Evolutionary conservation across 768 basidiomycete genomes (phyloP).

Genomic region (Tulasnella sp.): DNA sequence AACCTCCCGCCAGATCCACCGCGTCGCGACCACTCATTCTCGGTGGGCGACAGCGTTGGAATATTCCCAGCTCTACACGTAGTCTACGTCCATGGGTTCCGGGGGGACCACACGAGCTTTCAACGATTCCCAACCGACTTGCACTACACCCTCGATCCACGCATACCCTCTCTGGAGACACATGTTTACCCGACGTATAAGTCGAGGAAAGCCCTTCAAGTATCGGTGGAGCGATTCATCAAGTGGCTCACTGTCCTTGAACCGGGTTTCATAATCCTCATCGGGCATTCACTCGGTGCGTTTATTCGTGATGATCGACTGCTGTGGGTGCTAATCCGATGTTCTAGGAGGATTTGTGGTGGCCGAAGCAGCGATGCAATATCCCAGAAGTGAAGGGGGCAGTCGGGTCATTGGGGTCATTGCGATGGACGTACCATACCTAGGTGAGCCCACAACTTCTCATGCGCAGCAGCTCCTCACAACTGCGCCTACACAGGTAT

Average conservation of each 20-base stretch:
- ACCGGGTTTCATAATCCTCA: slow-evolving; percentile 11
- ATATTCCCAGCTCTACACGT: slow-evolving; percentile 7
- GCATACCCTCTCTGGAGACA: slow-evolving; percentile 8
- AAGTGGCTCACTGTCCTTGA: slow-evolving; percentile 3
- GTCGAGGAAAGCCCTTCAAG: slow-evolving; percentile 13
- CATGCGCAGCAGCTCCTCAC: background rate
- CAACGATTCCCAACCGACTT: slow-evolving; percentile 17
- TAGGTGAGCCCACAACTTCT: slow-evolving; percentile 3
- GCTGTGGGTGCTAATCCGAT: no score
- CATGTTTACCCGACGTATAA: slow-evolving; percentile 19
- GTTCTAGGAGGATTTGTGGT: slow-evolving; percentile 14
- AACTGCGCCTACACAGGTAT: background rate
- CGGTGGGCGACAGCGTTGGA: background rate
- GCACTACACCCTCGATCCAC: slow-evolving; percentile 1
- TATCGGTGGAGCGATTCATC: slow-evolving; percentile 1
- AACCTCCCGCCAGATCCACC: background rate
- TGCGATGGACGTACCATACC: slow-evolving; percentile 16
- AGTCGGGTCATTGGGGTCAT: slow-evolving; percentile 13
- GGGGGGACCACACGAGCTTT: slow-evolving; percentile 17
- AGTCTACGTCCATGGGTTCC: slow-evolving; percentile 16
- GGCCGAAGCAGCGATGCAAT: slow-evolving; percentile 13
- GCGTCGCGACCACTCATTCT: background rate
- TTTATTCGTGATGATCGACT: background rate
- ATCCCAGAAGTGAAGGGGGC: background rate
- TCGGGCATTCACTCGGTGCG: slow-evolving; percentile 12